These are phyloP conservation scores for Melaleuca quinquenervia DNA, from an alignment of 345 rosid genomes.

Conservation along the genomic window DNA sequence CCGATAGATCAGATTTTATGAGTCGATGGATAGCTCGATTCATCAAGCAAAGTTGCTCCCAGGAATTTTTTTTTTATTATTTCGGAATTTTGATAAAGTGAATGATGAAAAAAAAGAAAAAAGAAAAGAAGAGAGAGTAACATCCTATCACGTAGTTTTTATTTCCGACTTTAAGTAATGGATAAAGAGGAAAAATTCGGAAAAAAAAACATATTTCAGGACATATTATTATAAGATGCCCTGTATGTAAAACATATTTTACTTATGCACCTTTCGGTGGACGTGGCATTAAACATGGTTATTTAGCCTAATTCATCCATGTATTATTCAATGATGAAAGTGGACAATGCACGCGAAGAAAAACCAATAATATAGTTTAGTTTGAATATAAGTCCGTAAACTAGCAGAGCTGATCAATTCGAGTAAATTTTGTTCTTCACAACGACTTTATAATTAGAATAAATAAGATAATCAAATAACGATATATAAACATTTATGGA, in stretches of 20 bases:
- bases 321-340: neutral
- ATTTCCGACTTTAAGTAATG: neutral
- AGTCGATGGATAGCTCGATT: neutral
- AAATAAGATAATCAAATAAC: too few relatives aligned
- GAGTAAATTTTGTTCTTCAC: neutral
- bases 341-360: too few relatives aligned
- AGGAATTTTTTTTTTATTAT: neutral
- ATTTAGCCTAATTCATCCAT: neutral
- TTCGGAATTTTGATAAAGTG: neutral
- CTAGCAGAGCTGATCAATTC: neutral
- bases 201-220: neutral
- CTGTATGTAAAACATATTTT: neutral
- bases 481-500: too few relatives aligned
- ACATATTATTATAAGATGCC: neutral
- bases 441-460: too few relatives aligned
- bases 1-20: neutral
- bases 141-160: neutral
- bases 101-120: neutral
- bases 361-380: neutral
- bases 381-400: neutral
- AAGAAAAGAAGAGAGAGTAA: too few relatives aligned
- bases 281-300: neutral
- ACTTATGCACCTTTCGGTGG: neutral
- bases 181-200: neutral
- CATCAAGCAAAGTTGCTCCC: neutral